Conservation (phyloP, 1,139 yeast species). For the Yamadazyma taylorii region DNA sequence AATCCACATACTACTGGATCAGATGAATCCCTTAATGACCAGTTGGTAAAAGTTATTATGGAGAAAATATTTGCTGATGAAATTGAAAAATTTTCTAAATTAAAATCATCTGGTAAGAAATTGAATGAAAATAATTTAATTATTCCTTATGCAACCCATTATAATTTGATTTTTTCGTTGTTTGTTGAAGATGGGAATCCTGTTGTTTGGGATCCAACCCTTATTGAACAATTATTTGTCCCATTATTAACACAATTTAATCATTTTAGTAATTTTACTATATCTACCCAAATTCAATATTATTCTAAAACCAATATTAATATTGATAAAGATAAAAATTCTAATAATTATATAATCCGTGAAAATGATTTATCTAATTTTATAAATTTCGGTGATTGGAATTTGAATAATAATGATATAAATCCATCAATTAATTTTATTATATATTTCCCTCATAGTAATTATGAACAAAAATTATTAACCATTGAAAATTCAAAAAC, state of each 20-base stretch:
- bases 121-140: slow-evolving; percentile 33
- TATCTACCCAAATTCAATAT: slow-evolving; percentile 79
- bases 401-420: slow-evolving; percentile 53
- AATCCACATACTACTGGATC: slow-evolving; percentile 24
- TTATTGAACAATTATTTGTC: slow-evolving; percentile 24
- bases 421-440: slow-evolving; percentile 72
- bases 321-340: slow-evolving; percentile 20
- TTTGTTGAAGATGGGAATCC: slow-evolving; percentile 42
- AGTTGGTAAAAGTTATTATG: slow-evolving; percentile 33
- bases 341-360: slow-evolving; percentile 35
- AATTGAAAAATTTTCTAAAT: slow-evolving; percentile 23
- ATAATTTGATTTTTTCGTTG: slow-evolving; percentile 66
- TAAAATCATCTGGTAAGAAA: slow-evolving; percentile 8
- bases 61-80: slow-evolving; percentile 40
- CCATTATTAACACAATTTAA: slow-evolving; percentile 34
- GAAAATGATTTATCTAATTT: slow-evolving; percentile 61
- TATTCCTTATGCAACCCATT: slow-evolving; percentile 58
- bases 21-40: slow-evolving; percentile 24
- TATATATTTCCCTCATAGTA: slow-evolving; percentile 56
- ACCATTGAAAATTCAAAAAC: slow-evolving; percentile 47
- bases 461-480: slow-evolving; percentile 42
- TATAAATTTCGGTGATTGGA: slow-evolving; percentile 79
- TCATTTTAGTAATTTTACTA: slow-evolving; percentile 65
- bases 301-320: slow-evolving; percentile 44
- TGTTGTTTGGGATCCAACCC: slow-evolving; percentile 41